Evolutionary conservation across 2,329 filamentous ascomycete species (phyloP).

Genomic region (Xylariales sp.): DNA sequence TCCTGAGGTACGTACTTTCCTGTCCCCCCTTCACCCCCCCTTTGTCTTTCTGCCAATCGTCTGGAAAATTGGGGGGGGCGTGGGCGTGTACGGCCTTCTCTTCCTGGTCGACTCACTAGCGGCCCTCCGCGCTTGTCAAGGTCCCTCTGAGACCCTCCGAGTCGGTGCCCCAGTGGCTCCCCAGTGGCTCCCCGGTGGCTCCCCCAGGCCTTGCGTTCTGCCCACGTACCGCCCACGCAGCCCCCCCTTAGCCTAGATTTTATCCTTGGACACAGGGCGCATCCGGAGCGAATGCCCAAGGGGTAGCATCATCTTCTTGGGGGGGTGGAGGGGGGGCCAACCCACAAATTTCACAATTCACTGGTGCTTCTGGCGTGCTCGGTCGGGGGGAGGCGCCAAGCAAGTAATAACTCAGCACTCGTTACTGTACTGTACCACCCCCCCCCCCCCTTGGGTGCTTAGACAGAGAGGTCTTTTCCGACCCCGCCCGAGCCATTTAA

Average conservation of each 20-base stretch:
- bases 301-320: conserved; percentile 8
- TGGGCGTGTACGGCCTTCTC: conserved; percentile 4
- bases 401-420: neutral
- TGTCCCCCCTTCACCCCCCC: too few species aligned
- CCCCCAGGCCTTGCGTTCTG: conserved; percentile 5
- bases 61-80: too few species aligned
- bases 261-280: conserved; percentile 7
- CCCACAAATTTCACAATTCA: conserved; percentile 8
- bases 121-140: conserved; percentile 6
- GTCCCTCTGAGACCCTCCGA: conserved; percentile 7
- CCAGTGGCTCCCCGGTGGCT: conserved; percentile 6
- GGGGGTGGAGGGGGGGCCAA: too few species aligned
- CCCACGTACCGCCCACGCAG: conserved; percentile 5
- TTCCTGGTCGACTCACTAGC: neutral
- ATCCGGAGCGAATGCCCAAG: conserved; percentile 9
- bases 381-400: conserved; percentile 2
- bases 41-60: too few species aligned
- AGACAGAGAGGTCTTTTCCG: conserved; percentile 17
- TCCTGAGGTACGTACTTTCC: too few species aligned
- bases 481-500: conserved; percentile 28
- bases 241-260: conserved; percentile 6
- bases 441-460: too few species aligned
- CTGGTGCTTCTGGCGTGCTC: conserved; percentile 6
- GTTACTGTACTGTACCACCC: conserved; percentile 11
- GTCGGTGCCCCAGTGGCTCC: conserved; percentile 1